These are phyloP conservation scores for Vicia villosa DNA, from an alignment of 306 rosid species.

Conservation along the genomic window DNA sequence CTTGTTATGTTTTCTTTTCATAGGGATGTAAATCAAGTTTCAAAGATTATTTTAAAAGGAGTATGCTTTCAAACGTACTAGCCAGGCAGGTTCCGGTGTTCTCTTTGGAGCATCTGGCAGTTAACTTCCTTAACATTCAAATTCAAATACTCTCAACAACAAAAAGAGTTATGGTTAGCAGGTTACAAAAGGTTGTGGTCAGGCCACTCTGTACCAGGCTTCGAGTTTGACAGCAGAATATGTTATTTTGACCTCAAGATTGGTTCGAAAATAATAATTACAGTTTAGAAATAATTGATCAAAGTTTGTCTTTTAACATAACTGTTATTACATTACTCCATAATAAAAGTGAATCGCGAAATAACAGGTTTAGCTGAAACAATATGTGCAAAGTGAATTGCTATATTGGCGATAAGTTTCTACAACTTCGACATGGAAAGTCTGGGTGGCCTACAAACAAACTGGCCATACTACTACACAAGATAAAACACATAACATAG, in stretches of 20 bases:
- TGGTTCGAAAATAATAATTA: not conserved
- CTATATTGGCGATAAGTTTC: no score
- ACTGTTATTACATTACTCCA: no score
- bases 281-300: not conserved
- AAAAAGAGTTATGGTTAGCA: not conserved
- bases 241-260: conserved; percentile 7
- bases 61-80: not conserved
- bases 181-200: not conserved
- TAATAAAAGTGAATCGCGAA: no score
- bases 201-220: not conserved
- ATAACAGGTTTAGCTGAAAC: no score
- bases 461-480: no score
- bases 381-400: no score
- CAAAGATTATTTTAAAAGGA: no score
- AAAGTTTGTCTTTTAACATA: not conserved
- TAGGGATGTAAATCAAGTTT: no score
- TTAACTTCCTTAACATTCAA: conserved; percentile 17
- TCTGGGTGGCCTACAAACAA: no score
- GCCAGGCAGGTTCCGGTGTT: conserved; percentile 19
- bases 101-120: not conserved
- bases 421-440: no score
- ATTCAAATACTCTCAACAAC: conserved; percentile 9
- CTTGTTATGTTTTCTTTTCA: no score
- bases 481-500: no score
- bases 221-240: not conserved